A percentile compares a stretch with the other conserved stretches of the same genome.
Conservation (phyloP, 768 basidiomycete species). For the Suillus subaureus region DNA sequence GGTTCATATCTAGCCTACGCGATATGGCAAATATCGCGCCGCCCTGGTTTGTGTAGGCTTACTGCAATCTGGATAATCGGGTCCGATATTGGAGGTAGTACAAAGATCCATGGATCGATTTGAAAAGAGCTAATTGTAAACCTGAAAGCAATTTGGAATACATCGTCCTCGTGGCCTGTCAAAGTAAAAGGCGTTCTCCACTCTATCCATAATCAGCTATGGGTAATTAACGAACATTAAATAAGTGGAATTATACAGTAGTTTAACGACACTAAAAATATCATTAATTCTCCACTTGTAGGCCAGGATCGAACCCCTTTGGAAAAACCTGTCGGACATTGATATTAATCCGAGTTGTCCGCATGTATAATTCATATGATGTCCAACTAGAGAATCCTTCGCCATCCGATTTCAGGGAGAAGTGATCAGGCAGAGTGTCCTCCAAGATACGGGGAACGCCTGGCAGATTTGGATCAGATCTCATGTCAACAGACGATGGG, state of each 20-base stretch:
- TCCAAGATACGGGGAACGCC: constrained; percentile 90
- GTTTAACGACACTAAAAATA: neutral
- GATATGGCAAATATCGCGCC: neutral
- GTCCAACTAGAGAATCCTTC: constrained; percentile 49
- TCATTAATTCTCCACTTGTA: constrained; percentile 2
- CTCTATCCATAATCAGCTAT: neutral
- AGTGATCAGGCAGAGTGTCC: constrained; percentile 69
- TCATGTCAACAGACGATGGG: neutral
- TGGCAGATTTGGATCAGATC: constrained; percentile 26
- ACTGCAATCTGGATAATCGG: neutral
- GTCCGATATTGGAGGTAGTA: neutral
- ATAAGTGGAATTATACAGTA: neutral
- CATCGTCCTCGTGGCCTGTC: constrained; percentile 12
- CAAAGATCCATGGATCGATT: neutral
- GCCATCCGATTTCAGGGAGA: constrained; percentile 34
- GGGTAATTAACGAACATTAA: neutral
- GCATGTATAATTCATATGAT: constrained; percentile 65
- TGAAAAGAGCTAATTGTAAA: neutral
- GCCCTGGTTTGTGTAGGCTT: neutral
- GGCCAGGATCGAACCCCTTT: constrained; percentile 54
- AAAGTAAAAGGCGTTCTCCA: neutral
- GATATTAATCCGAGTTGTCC: constrained; percentile 78
- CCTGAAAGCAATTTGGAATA: constrained; percentile 1
- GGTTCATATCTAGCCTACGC: neutral
- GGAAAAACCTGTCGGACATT: constrained; percentile 92